phyloP scores from a whole-genome alignment of 768 basidiomycete species.

The Lactarius psammicola region DNA sequence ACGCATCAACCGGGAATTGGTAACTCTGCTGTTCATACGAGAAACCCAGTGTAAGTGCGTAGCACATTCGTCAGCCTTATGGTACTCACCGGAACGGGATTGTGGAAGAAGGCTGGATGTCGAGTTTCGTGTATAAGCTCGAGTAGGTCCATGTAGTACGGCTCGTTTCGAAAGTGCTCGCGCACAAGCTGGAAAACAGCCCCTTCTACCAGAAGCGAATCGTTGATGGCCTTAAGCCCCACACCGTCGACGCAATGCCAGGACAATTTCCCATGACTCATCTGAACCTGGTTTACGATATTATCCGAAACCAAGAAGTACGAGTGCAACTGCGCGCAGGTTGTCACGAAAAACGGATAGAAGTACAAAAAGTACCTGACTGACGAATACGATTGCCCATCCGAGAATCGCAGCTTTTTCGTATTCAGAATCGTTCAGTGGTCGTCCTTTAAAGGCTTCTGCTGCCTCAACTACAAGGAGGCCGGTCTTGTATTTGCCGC shows the following conservation, averaged over 20 bases:
- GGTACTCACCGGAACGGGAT: slow-evolving; percentile 13
- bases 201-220: slow-evolving; percentile 91
- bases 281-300: slow-evolving; percentile 93
- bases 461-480: slow-evolving; percentile 92
- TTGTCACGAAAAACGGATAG: not conserved
- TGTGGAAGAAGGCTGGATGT: slow-evolving; percentile 23
- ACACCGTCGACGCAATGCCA: slow-evolving; percentile 78
- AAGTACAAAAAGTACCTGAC: slow-evolving; percentile 35
- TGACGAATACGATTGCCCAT: slow-evolving; percentile 92
- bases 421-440: slow-evolving; percentile 80
- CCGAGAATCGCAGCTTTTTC: slow-evolving; percentile 84
- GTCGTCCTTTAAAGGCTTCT: slow-evolving; percentile 74
- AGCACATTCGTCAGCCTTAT: not conserved
- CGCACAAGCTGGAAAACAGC: slow-evolving; percentile 91
- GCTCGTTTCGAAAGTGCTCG: slow-evolving; percentile 73
- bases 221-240: slow-evolving; percentile 89
- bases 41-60: not conserved
- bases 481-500: slow-evolving; percentile 93
- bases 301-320: slow-evolving; percentile 96
- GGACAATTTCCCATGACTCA: slow-evolving; percentile 89
- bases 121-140: slow-evolving; percentile 87
- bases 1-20: slow-evolving; percentile 89
- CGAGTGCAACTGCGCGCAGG: slow-evolving; percentile 75
- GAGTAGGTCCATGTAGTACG: slow-evolving; percentile 85
- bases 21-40: slow-evolving; percentile 26